Evolutionary conservation across 73 alveolate species (phyloP).

Genomic region (Paramecium octaurelia): DNA sequence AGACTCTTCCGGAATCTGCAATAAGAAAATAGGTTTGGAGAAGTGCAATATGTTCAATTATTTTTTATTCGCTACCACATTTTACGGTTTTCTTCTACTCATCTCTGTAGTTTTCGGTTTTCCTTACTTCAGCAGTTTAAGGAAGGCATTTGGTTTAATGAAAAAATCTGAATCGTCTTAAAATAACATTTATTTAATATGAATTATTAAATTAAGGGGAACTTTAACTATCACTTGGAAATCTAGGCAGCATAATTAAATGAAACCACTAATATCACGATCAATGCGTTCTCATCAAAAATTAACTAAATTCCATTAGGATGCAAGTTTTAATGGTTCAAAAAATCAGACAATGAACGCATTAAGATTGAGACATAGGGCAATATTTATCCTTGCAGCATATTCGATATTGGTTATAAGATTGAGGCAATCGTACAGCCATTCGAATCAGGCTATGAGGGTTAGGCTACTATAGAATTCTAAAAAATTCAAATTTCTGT

Average conservation of each 20-base stretch:
- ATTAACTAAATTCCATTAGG: not conserved
- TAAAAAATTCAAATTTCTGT: not conserved
- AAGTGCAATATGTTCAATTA: not conserved
- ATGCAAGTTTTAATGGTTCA: constrained; percentile 37
- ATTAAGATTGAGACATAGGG: not conserved
- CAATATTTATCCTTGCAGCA: constrained; percentile 13
- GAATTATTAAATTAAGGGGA: constrained; percentile 42
- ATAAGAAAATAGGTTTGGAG: not conserved
- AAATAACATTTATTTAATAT: not conserved
- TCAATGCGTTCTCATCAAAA: not conserved
- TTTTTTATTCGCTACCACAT: not conserved
- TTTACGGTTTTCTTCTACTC: not conserved
- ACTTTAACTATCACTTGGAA: constrained; percentile 26
- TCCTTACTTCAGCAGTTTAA: not conserved
- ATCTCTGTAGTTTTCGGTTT: not conserved
- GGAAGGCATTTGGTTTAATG: not conserved
- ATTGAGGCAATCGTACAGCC: constrained; percentile 11
- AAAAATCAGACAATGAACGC: not conserved
- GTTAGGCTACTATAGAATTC: constrained; percentile 21
- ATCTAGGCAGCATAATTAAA: not conserved
- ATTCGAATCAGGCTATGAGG: constrained; percentile 27
- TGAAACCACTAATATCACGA: not conserved
- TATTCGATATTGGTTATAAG: constrained; percentile 34
- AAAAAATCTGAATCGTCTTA: constrained; percentile 17
- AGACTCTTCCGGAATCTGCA: not conserved